These are phyloP conservation scores for Phytomonas sp. DNA, from an alignment of 208 protist species.

Conservation along the genomic window DNA sequence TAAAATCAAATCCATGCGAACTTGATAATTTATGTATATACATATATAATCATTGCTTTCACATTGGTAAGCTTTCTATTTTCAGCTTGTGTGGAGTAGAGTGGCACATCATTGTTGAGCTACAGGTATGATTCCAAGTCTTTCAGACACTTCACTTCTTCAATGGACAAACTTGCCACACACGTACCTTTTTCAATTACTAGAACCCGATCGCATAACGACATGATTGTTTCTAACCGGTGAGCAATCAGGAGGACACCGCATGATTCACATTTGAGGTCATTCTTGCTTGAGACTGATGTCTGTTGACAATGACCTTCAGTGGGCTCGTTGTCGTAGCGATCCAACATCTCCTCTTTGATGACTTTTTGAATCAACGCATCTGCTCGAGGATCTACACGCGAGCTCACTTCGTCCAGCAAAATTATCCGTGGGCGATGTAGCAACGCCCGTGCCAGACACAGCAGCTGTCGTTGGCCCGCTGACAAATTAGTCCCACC, in stretches of 20 bases:
- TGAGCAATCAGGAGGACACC: slow-evolving; percentile 96
- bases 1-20: background rate
- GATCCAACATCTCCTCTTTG: slow-evolving; percentile 41
- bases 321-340: slow-evolving; percentile 8
- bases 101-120: background rate
- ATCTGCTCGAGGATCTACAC: slow-evolving; percentile 78
- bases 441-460: slow-evolving; percentile 93
- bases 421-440: slow-evolving; percentile 85
- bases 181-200: slow-evolving; percentile 57
- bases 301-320: background rate
- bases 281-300: background rate
- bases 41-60: slow-evolving; percentile 6
- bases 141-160: slow-evolving; percentile 29
- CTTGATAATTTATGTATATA: background rate
- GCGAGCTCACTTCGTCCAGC: slow-evolving; percentile 94
- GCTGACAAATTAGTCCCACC: slow-evolving; percentile 87
- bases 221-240: slow-evolving; percentile 92
- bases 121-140: slow-evolving; percentile 50
- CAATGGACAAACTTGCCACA: slow-evolving; percentile 37
- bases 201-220: slow-evolving; percentile 87
- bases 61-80: background rate
- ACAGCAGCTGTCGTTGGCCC: slow-evolving; percentile 95
- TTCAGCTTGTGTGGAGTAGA: background rate
- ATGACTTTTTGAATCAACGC: slow-evolving; percentile 90
- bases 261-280: slow-evolving; percentile 21